Conservation (phyloP, 2,329 filamentous ascomycete species). For the Colletotrichum simmondsii region DNA sequence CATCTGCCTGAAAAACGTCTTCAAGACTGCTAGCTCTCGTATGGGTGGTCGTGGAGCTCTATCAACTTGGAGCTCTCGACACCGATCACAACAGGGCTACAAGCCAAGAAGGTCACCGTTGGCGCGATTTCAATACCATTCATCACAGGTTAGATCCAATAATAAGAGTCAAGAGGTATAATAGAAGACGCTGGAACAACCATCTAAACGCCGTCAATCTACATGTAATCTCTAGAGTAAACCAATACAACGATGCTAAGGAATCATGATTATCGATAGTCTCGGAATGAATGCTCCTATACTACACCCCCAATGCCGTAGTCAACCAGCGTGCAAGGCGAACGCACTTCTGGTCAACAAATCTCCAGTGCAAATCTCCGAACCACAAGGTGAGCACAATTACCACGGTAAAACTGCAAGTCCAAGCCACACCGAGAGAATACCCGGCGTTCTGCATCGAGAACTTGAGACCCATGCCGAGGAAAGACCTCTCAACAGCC, state of each 20-base stretch:
- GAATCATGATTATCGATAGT: not conserved
- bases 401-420: not conserved
- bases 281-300: not conserved
- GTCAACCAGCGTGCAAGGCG: conserved; percentile 54
- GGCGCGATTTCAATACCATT: too few species aligned
- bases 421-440: not conserved
- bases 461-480: not conserved
- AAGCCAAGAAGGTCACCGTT: too few species aligned
- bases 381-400: conserved; percentile 47
- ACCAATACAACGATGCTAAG: not conserved
- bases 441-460: not conserved
- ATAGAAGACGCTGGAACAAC: not conserved
- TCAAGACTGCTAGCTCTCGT: too few species aligned
- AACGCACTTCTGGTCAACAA: conserved; percentile 56
- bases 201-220: not conserved
- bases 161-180: not conserved
- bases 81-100: too few species aligned
- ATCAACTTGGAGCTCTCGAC: too few species aligned
- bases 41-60: too few species aligned
- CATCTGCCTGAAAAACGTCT: too few species aligned
- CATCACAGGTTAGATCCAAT: too few species aligned
- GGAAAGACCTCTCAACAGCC: not conserved
- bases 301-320: not conserved
- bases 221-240: not conserved
- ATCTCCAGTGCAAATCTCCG: conserved; percentile 58